Evolutionary conservation across 2,329 filamentous ascomycete species (phyloP), one percentile per base, ranked within the genome.

Genomic region (Volutella citrinella): DNA sequence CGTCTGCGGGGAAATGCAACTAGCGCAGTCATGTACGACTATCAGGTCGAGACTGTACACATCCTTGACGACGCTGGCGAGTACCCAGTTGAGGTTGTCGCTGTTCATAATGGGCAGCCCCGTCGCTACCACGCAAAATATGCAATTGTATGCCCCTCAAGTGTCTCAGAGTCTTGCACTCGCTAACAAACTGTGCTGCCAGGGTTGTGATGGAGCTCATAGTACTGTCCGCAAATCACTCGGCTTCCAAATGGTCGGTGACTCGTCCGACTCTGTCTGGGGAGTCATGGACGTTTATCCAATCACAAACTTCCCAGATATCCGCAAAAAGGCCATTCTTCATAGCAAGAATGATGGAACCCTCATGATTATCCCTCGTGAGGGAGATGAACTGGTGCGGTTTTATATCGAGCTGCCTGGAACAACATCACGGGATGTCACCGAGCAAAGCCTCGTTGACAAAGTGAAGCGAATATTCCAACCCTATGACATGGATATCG

Each of bases 351-450:
- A n/a, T n/a, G n/a, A 65, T 2, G 78, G 79, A 1, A 78, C 68
- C 25, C 57, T 82, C 15, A 64, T 83, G 42, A 70, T 82, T 30
- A 80, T 84, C 19, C 80, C 80, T 0, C 66, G 78, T 10, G 78
- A 82, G 50, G 43, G 43, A 3, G 72, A 75, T 34, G 63, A 62
- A 17, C 57, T 83, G 42, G 74, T 73, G 3, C 72, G 80, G 11
- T 76, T 82, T 53, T 83, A 50, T 54, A 78, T 82, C 8, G 36
- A 46, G 21, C 27, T 36, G 72, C 83, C 51, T 54, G 83, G 38
- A 3, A 68, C 71, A 0, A 49, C 51, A 1, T 66, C 69, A 6
- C 74, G 68, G 0, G 66, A 66, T 3, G 65, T 72, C 2, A 72
- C 34, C 66, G 37, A 63, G 69, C 19, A 34, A 2, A 27, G 14